Evolutionary conservation across 805 yeast species (phyloP).

Genomic region (Kuraishia piskuri): DNA sequence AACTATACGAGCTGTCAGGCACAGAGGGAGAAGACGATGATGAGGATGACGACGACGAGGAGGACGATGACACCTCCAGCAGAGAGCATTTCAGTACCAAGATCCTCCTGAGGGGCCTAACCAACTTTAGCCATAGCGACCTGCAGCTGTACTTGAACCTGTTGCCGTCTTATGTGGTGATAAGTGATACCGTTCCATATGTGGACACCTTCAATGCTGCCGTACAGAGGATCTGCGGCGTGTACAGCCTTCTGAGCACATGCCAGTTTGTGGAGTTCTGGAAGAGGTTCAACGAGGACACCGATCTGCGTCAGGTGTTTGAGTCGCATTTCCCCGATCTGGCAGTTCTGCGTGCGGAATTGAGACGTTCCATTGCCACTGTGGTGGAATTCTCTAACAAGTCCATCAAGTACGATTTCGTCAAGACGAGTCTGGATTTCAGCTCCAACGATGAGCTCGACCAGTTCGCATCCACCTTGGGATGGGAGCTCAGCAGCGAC

Average conservation of each 20-base stretch:
- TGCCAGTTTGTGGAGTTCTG: slow-evolving; percentile 7
- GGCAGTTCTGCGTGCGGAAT: slow-evolving; percentile 3
- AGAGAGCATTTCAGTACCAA: slow-evolving; percentile 30
- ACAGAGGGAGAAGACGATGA: slow-evolving; percentile 25
- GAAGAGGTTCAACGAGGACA: slow-evolving; percentile 5
- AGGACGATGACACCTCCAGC: slow-evolving; percentile 21
- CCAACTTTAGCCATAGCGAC: slow-evolving; percentile 31
- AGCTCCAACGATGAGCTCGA: slow-evolving; percentile 1
- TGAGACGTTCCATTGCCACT: slow-evolving; percentile 5
- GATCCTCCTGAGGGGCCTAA: slow-evolving; percentile 30
- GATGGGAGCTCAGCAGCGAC: slow-evolving; percentile 4
- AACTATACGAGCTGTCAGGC: slow-evolving; percentile 27
- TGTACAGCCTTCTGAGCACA: slow-evolving; percentile 3
- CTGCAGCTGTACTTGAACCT: slow-evolving; percentile 35
- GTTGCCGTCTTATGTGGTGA: slow-evolving; percentile 26
- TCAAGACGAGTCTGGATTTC: slow-evolving; percentile 4
- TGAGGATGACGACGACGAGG: slow-evolving; percentile 19
- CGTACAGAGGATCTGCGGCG: slow-evolving; percentile 5
- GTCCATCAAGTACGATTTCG: slow-evolving; percentile 3
- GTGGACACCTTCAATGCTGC: slow-evolving; percentile 8
- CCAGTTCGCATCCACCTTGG: slow-evolving; percentile 1
- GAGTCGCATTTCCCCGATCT: slow-evolving; percentile 2
- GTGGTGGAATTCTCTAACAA: slow-evolving; percentile 6
- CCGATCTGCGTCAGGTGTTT: slow-evolving; percentile 2
- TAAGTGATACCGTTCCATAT: slow-evolving; percentile 6